Evolutionary conservation across 306 rosid species (phyloP).

Genomic region (Neltuma alba): DNA sequence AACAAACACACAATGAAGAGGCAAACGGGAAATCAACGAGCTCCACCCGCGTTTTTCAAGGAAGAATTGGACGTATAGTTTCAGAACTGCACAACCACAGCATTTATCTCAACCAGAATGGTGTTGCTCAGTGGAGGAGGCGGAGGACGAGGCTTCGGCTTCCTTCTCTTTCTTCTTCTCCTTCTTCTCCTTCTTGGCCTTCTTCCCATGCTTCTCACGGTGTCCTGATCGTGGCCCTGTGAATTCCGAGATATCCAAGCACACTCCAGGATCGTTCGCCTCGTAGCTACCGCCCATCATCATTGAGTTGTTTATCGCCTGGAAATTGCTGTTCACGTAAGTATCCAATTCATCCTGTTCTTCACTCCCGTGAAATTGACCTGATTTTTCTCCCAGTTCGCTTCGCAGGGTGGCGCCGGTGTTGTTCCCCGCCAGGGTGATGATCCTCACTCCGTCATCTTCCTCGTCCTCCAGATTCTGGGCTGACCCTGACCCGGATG

Average conservation of each 20-base stretch:
- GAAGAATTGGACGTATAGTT: constrained; percentile 22
- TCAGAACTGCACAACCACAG: not conserved
- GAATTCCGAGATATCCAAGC: constrained; percentile 62
- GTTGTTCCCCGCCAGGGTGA: constrained; percentile 80
- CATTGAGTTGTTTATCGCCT: constrained; percentile 83
- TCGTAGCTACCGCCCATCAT: constrained; percentile 79
- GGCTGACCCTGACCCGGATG: constrained; percentile 32
- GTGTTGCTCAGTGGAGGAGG: constrained; percentile 40
- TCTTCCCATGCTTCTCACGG: constrained; percentile 40
- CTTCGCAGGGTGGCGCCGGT: constrained; percentile 69
- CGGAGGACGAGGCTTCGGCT: not conserved
- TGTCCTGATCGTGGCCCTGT: constrained; percentile 24
- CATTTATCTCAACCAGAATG: constrained; percentile 17
- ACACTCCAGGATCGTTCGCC: constrained; percentile 85
- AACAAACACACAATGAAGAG: not conserved
- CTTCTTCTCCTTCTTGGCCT: no score
- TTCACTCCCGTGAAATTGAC: constrained; percentile 20
- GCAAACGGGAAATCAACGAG: not conserved
- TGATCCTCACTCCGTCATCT: constrained; percentile 56
- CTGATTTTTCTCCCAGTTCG: constrained; percentile 55
- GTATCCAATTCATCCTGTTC: constrained; percentile 51
- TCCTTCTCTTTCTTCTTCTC: constrained; percentile 49
- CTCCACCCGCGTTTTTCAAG: not conserved
- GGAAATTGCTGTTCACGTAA: constrained; percentile 85
- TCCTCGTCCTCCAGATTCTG: constrained; percentile 52